phyloP scores from a whole-genome alignment of 139 green algal genomes.

The Haematococcus sp. region DNA sequence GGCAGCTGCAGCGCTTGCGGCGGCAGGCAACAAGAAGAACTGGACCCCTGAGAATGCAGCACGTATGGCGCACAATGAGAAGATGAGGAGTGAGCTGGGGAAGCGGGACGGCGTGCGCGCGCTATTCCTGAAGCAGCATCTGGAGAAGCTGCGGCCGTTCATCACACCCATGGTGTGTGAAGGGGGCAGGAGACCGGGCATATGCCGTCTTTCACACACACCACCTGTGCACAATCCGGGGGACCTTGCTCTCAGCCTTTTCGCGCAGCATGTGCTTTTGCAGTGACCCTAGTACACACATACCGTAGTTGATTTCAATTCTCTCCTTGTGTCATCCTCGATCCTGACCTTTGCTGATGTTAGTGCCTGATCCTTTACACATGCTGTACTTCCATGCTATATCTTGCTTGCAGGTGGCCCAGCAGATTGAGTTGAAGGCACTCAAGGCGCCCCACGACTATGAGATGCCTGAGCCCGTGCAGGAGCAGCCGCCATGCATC shows the following conservation, averaged over 20 bases:
- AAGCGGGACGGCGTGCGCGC: constrained; percentile 15
- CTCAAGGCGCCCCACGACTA: constrained; percentile 9
- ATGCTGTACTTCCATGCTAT: too few species aligned
- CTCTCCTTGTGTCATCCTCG: too few species aligned
- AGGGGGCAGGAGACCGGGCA: too few species aligned
- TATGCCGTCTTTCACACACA: too few species aligned
- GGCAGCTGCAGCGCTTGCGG: not conserved
- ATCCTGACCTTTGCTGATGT: too few species aligned
- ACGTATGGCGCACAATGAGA: constrained; percentile 14
- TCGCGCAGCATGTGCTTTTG: too few species aligned
- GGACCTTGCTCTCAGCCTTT: too few species aligned
- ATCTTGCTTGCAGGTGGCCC: constrained; percentile 8
- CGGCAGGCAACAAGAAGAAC: too few species aligned
- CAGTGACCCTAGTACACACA: too few species aligned
- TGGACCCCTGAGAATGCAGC: not conserved
- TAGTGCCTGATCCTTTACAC: too few species aligned
- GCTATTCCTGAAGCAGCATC: constrained; percentile 43
- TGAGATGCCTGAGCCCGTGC: constrained; percentile 10
- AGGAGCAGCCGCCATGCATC: constrained; percentile 24
- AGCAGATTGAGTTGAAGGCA: constrained; percentile 18
- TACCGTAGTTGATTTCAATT: too few species aligned
- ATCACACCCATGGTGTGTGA: constrained; percentile 34
- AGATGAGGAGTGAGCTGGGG: constrained; percentile 4
- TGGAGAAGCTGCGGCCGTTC: constrained; percentile 55
- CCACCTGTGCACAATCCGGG: too few species aligned